phyloP scores from a whole-genome alignment of 1,139 yeast genomes.

The Yarrowia galli region DNA sequence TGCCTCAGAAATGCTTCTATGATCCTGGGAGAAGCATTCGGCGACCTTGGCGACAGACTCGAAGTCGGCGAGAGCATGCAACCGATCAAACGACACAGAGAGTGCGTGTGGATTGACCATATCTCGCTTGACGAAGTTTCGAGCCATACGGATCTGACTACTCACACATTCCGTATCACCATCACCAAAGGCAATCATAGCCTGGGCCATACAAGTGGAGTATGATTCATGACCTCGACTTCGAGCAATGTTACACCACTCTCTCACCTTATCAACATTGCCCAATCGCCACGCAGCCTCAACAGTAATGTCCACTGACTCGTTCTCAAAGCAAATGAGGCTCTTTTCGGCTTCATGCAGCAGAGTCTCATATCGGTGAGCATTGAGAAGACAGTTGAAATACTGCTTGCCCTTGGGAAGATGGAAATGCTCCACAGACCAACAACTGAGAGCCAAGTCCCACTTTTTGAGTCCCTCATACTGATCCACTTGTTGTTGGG shows the following conservation, averaged over 20 bases:
- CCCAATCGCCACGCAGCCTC: slow-evolving; percentile 78
- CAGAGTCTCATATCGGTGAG: slow-evolving; percentile 63
- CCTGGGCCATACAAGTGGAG: slow-evolving; percentile 47
- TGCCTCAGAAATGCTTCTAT: slow-evolving; percentile 44
- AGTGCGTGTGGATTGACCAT: slow-evolving; percentile 68
- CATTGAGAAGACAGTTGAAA: slow-evolving; percentile 63
- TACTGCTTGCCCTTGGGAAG: slow-evolving; percentile 54
- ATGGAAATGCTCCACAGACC: slow-evolving; percentile 60
- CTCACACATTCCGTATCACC: slow-evolving; percentile 51
- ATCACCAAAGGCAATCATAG: slow-evolving; percentile 55
- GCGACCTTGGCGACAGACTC: slow-evolving; percentile 48
- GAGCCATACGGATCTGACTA: slow-evolving; percentile 59
- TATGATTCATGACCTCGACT: slow-evolving; percentile 52
- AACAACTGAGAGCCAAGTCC: slow-evolving; percentile 87
- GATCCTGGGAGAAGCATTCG: slow-evolving; percentile 44
- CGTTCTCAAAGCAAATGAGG: slow-evolving; percentile 37
- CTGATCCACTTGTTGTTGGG: slow-evolving; percentile 75
- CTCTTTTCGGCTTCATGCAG: slow-evolving; percentile 49
- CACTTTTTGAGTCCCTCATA: slow-evolving; percentile 88
- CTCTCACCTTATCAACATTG: slow-evolving; percentile 57
- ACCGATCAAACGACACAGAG: slow-evolving; percentile 66
- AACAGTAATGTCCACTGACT: slow-evolving; percentile 64
- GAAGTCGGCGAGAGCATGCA: slow-evolving; percentile 78
- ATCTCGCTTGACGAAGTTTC: slow-evolving; percentile 64
- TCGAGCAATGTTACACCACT: slow-evolving; percentile 56